Evolutionary conservation across 306 rosid genomes (phyloP), one percentile per base, ranked within the genome.

Genomic region (Vicia faba): DNA sequence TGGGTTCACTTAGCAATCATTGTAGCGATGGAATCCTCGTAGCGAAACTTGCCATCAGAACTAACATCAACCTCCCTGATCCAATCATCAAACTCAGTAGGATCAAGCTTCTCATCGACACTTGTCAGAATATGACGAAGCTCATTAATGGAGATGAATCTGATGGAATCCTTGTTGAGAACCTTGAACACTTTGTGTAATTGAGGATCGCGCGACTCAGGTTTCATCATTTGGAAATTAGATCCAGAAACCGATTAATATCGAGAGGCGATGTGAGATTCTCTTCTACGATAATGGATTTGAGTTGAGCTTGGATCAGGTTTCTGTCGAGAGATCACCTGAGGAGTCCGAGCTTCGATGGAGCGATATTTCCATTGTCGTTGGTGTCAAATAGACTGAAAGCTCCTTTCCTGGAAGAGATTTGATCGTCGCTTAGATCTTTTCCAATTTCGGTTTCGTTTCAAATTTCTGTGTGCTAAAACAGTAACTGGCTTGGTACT

Each of bases 291-390:
- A n/a, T 39, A 55, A 92, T 89, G 79, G 96, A 67, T 73, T 93
- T 93, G 68, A 93, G 98, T 23, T 93, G 97, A 31, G 97, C 96
- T 73, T 93, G 98, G 71, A 97, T 93, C 28, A 96, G 98, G 83
- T 93, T 93, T 0, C 97, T 97, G 0, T 96, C 99, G 7, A 93
- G 89, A 3, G 96, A 93, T 0, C 99, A 86, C 99, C 89, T 93
- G 18, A 93, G 95, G 82, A 93, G 89, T 54, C 99, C 99, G 0
- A 93, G 87, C 69, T 93, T 97, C 13, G 97, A 89, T 1, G 97
- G 96, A 3, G 99, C 96, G 84, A 93, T 88, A 85, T 81, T 78
- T 5, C 99, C 99, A 48, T 90, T 89, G 8, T 84, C 82, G 80
- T 88, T 95, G 4, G 96, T 83, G 62, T 90, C 97, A 74, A 93